Evolutionary conservation across 1,284 basidiomycete species (phyloP), one percentile per base, ranked within the genome.

Genomic region (Tausonia pullulans): DNA sequence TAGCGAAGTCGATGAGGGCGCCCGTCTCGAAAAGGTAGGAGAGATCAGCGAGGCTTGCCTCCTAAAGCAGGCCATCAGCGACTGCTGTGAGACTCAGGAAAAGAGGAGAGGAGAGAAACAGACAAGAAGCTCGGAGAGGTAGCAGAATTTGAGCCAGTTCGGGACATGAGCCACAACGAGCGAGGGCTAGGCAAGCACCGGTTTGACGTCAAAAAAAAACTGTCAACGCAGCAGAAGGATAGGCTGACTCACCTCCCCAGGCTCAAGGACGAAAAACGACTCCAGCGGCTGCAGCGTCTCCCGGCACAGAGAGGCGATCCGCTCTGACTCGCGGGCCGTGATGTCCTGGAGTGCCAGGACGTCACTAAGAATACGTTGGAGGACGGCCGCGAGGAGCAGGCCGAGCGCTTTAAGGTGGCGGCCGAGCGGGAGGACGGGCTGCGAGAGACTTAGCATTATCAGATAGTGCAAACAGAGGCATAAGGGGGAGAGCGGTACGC

Each of bases 131-230:
- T 96, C 92, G 2, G 88, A 88, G 1, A 95, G 79, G 75, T 96
- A 97, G 27, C 87, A 90, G 75, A 90, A 94, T 74, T 95, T 95
- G 71, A 95, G 82, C 93, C 91, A 97, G n/a, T 84, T 86, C 0
- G 89, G 87, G 14, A 93, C 90, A 69, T 88, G 87, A 2, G 72
- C 71, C 0, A 76, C 74, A 3, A 75, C 71, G 5, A 70, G 71
- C 3, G 71, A 72, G 9, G 70, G 67, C 61, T 70, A 50, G 50
- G 39, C 40, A 16, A 13, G 59, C 46, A 9, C 44, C 50, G 27
- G 14, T 43, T 8, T 13, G 7, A 13, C n/a, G 9, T 41, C 54
- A 55, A 52, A 41, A 40, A 45, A 13, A 27, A 8, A 43, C 50
- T 27, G 16, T 48, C 58, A 16, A 40, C 45, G 48, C n/a, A 16